Percentiles rank a stretch among this genome's conserved stretches.
phyloP scores from a whole-genome alignment of 495 filamentous ascomycete genomes.

The Viridothelium virens region DNA sequence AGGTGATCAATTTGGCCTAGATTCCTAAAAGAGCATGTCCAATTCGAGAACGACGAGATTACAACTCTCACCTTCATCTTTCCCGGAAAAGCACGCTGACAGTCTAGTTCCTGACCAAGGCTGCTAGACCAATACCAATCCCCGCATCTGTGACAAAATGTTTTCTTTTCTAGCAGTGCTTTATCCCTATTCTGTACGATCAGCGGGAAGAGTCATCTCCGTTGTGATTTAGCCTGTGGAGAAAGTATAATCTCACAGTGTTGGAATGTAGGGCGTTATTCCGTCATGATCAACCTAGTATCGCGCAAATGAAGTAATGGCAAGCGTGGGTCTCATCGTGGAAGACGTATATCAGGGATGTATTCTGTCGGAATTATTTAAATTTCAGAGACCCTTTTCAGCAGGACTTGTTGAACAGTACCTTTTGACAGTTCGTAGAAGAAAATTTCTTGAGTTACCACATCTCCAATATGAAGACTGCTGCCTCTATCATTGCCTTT shows the following conservation, averaged over 20 bases:
- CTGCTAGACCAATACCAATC: background rate
- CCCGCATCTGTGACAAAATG: background rate
- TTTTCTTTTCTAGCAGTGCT: too few species aligned
- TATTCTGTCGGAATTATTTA: too few species aligned
- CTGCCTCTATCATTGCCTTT: background rate
- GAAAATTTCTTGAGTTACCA: background rate
- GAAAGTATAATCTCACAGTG: too few species aligned
- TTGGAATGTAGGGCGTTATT: background rate
- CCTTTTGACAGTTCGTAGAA: too few species aligned
- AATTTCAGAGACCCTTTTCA: too few species aligned
- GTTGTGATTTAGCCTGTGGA: too few species aligned
- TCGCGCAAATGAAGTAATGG: background rate
- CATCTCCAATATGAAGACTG: background rate
- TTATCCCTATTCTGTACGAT: too few species aligned
- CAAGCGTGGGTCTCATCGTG: too few species aligned
- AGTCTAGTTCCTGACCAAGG: background rate
- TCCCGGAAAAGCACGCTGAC: background rate
- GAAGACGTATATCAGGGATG: background rate
- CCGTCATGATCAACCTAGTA: background rate
- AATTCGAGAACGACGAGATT: too few species aligned
- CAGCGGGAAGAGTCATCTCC: too few species aligned
- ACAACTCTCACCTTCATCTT: background rate
- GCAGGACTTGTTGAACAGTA: too few species aligned
- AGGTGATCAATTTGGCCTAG: background rate
- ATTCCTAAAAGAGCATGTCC: too few species aligned